Evolutionary conservation across 441 rosid genomes (phyloP).

Genomic region (Eutrema salsugineum): DNA sequence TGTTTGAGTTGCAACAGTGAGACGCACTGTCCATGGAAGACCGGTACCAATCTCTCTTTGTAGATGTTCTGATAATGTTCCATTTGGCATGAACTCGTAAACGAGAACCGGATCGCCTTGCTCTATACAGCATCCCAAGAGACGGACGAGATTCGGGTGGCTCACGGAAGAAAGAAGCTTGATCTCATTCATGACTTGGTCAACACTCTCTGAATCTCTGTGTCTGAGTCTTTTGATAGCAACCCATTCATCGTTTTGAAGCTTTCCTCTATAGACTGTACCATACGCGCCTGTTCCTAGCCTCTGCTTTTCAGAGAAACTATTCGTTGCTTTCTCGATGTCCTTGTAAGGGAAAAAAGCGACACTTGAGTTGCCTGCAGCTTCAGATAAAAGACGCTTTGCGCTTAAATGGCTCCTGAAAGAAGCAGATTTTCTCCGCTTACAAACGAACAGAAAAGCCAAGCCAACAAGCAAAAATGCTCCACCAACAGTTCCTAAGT

Average conservation of each 20-base stretch:
- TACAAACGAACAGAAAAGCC: constrained; percentile 38
- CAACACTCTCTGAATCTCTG: constrained; percentile 56
- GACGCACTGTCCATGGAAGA: constrained; percentile 74
- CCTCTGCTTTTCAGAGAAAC: constrained; percentile 72
- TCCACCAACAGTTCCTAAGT: constrained; percentile 47
- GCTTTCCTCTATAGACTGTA: constrained; percentile 82
- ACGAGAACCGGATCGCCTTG: constrained; percentile 82
- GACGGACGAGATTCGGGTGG: constrained; percentile 80
- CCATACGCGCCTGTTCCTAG: constrained; percentile 93
- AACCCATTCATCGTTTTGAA: constrained; percentile 60
- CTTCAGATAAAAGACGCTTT: constrained; percentile 49
- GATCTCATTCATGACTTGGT: constrained; percentile 84
- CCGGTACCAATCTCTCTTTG: constrained; percentile 69
- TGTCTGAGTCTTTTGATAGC: constrained; percentile 79
- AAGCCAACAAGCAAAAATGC: constrained; percentile 38
- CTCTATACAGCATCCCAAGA: constrained; percentile 81
- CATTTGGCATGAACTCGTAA: constrained; percentile 93
- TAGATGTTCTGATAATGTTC: constrained; percentile 82
- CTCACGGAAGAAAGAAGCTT: constrained; percentile 86
- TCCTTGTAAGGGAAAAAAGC: constrained; percentile 72
- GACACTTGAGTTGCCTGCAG: constrained; percentile 53
- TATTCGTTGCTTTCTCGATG: constrained; percentile 67
- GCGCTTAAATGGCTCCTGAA: constrained; percentile 34
- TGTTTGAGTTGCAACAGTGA: constrained; percentile 68
- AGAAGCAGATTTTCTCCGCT: constrained; percentile 33